Conservation (phyloP, 345 rosid genomes). For the Melastoma malabathricum region DNA sequence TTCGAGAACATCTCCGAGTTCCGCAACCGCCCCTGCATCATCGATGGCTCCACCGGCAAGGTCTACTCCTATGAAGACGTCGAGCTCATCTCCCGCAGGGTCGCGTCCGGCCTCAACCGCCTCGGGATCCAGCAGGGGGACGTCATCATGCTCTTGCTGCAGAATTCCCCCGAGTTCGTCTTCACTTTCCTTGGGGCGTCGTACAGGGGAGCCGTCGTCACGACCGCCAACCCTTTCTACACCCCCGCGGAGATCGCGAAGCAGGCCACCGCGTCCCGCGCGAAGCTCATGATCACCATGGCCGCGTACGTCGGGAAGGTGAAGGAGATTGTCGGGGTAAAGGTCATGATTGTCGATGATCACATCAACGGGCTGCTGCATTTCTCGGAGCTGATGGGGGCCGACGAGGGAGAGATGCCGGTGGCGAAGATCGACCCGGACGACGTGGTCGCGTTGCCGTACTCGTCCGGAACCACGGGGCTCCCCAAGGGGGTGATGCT, state of each 20-base stretch:
- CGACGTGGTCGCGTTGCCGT: slow-evolving; percentile 79
- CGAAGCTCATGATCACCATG: slow-evolving; percentile 51
- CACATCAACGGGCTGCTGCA: slow-evolving; percentile 37
- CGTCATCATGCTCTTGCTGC: slow-evolving; percentile 67
- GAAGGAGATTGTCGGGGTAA: slow-evolving; percentile 17
- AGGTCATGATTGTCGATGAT: slow-evolving; percentile 28
- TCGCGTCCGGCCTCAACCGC: slow-evolving; percentile 41
- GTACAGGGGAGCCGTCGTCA: slow-evolving; percentile 42
- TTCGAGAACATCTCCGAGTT: slow-evolving; percentile 41
- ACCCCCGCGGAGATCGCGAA: slow-evolving; percentile 62
- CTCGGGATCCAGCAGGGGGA: slow-evolving; percentile 47
- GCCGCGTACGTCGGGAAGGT: slow-evolving; percentile 42
- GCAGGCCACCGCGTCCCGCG: slow-evolving; percentile 45
- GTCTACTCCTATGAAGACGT: slow-evolving; percentile 55
- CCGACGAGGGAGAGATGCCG: slow-evolving; percentile 29
- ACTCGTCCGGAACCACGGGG: slow-evolving; percentile 93
- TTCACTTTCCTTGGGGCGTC: slow-evolving; percentile 71
- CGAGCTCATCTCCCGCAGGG: slow-evolving; percentile 42
- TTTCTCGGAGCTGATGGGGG: slow-evolving; percentile 41
- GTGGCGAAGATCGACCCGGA: slow-evolving; percentile 30
- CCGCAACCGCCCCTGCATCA: slow-evolving; percentile 45
- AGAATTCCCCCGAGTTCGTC: slow-evolving; percentile 60
- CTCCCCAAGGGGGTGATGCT: slow-evolving; percentile 93
- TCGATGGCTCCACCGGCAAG: slow-evolving; percentile 55
- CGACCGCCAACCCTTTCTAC: slow-evolving; percentile 78